Percentiles rank a stretch among this genome's conserved stretches.
Evolutionary conservation across 164 flowering plant genomes (phyloP).

Genomic region (grape (Vitis vinifera)): DNA sequence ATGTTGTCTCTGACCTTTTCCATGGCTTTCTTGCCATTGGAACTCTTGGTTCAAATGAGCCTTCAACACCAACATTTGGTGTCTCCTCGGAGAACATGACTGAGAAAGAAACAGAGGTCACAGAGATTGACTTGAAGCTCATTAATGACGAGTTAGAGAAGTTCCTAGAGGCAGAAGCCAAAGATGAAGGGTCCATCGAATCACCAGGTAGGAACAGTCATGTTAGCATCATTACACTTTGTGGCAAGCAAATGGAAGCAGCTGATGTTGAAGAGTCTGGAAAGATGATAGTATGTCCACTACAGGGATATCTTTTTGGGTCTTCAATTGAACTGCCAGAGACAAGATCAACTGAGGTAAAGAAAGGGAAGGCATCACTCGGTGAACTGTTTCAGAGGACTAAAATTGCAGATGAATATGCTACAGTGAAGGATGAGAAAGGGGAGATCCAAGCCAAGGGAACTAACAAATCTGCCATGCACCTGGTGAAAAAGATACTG

Average conservation of each 20-base stretch:
- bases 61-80: conserved; percentile 53
- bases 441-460: conserved; percentile 16
- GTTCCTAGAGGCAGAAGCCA: conserved; percentile 44
- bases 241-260: conserved; percentile 24
- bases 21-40: conserved; percentile 84
- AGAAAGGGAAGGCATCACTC: conserved; percentile 37
- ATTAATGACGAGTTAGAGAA: conserved; percentile 44
- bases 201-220: conserved; percentile 35
- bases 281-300: conserved; percentile 25
- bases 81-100: conserved; percentile 20
- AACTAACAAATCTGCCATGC: conserved; percentile 18
- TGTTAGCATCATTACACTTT: conserved; percentile 31
- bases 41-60: conserved; percentile 63
- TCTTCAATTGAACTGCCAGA: conserved; percentile 37
- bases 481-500: conserved; percentile 30
- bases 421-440: conserved; percentile 8
- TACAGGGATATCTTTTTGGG: conserved; percentile 45
- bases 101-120: conserved; percentile 28
- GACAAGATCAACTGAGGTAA: conserved; percentile 16
- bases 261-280: conserved; percentile 20
- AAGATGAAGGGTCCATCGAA: conserved; percentile 25
- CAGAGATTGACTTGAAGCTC: conserved; percentile 39
- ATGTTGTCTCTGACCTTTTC: conserved; percentile 40
- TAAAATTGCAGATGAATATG: conserved; percentile 17
- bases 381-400: conserved; percentile 34